A percentile compares a stretch with the other conserved stretches of the same genome.
Evolutionary conservation across 169 alveolate species (phyloP).

Genomic region (Cryptosporidium andersoni): DNA sequence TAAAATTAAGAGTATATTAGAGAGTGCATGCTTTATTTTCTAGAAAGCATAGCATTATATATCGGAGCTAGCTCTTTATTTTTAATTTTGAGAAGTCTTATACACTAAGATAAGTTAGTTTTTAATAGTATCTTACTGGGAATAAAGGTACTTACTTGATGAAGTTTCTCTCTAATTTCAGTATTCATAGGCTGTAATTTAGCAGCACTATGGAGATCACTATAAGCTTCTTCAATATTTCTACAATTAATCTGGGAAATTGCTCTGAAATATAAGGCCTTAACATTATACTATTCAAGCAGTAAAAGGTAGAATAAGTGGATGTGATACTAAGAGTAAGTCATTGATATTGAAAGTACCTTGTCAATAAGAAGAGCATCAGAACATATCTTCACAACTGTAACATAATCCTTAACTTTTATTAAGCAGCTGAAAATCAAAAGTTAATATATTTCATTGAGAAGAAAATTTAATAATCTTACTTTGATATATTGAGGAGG

Average conservation of each 20-base stretch:
- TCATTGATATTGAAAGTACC: neutral
- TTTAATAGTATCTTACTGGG: no score
- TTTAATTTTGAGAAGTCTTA: no score
- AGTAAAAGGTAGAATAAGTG: neutral
- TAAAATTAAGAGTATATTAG: no score
- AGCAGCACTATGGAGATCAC: slow-evolving; percentile 53
- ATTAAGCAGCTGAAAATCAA: slow-evolving; percentile 16
- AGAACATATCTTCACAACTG: slow-evolving; percentile 27
- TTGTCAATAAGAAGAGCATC: slow-evolving; percentile 38
- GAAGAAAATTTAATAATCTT: neutral
- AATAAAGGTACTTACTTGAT: slow-evolving; percentile 21
- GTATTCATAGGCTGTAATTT: slow-evolving; percentile 40
- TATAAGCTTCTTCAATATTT: slow-evolving; percentile 58
- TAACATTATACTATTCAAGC: slow-evolving; percentile 26
- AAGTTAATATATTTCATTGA: no score
- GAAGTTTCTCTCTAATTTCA: slow-evolving; percentile 51
- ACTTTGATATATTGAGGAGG: slow-evolving; percentile 56
- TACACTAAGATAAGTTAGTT: no score
- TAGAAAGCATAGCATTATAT: no score
- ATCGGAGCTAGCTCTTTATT: no score
- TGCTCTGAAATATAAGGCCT: slow-evolving; percentile 64
- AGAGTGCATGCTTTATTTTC: no score
- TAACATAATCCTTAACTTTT: slow-evolving; percentile 19
- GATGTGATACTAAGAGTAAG: neutral
- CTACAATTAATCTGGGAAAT: slow-evolving; percentile 4